These are phyloP conservation scores for Termitomyces titanicus DNA, from an alignment of 768 basidiomycete genomes.

Conservation along the genomic window DNA sequence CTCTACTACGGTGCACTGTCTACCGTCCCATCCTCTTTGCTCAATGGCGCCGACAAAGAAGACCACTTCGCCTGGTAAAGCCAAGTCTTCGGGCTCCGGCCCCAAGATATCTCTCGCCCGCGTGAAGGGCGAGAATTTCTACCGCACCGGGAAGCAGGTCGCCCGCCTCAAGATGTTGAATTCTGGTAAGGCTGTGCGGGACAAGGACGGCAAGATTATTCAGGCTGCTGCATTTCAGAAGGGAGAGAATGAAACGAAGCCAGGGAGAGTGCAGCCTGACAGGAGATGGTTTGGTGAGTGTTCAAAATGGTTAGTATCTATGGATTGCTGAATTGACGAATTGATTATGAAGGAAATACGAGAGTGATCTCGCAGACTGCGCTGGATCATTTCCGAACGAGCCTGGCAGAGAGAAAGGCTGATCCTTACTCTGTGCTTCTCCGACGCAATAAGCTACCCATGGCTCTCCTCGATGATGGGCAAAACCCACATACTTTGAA, in stretches of 20 bases:
- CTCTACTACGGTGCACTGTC: background rate
- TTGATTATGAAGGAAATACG: slow-evolving; percentile 73
- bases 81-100: slow-evolving; percentile 41
- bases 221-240: slow-evolving; percentile 96
- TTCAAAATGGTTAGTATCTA: slow-evolving; percentile 2
- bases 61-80: slow-evolving; percentile 31
- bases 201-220: slow-evolving; percentile 89
- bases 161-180: slow-evolving; percentile 86
- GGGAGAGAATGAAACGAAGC: slow-evolving; percentile 85
- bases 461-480: slow-evolving; percentile 92
- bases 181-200: slow-evolving; percentile 87
- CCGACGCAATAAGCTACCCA: slow-evolving; percentile 92
- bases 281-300: slow-evolving; percentile 93
- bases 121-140: slow-evolving; percentile 96
- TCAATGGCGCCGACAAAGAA: slow-evolving; percentile 42
- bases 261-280: slow-evolving; percentile 93
- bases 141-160: slow-evolving; percentile 91
- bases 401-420: slow-evolving; percentile 76
- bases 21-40: background rate
- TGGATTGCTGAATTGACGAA: slow-evolving; percentile 6
- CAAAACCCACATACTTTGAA: slow-evolving; percentile 77
- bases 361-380: slow-evolving; percentile 96
- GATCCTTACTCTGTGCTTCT: slow-evolving; percentile 96
- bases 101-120: slow-evolving; percentile 56
- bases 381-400: slow-evolving; percentile 93